Percentiles rank a stretch among this genome's conserved stretches.
phyloP scores from a whole-genome alignment of 192 early-diverging fungal species.

The Funneliformis mosseae region DNA sequence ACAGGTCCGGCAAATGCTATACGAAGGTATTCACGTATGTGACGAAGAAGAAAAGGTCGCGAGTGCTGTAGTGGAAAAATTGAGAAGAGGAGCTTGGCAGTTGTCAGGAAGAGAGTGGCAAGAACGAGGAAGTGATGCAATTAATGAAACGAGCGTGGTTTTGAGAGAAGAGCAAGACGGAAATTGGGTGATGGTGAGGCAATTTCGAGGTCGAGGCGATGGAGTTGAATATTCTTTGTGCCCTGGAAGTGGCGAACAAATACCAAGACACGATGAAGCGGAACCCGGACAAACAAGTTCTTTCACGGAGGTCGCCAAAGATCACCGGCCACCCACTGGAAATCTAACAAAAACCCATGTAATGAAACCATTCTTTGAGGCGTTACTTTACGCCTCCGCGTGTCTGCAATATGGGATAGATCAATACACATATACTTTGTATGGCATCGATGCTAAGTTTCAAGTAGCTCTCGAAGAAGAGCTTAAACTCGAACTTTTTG shows the following conservation, averaged over 20 bases:
- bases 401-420: conserved; percentile 57
- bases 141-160: conserved; percentile 25
- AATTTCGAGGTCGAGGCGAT: conserved; percentile 30
- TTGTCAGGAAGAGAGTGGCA: conserved; percentile 15
- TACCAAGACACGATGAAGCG: not conserved
- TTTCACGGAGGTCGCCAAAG: not conserved
- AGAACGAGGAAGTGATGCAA: conserved; percentile 12
- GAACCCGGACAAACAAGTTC: not conserved
- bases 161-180: conserved; percentile 33
- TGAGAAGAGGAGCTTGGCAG: conserved; percentile 7
- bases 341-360: conserved; percentile 16
- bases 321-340: not conserved
- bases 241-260: conserved; percentile 7
- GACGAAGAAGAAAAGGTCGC: conserved; percentile 40
- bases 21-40: conserved; percentile 15
- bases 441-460: conserved; percentile 46
- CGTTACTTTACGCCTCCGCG: conserved; percentile 36
- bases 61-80: conserved; percentile 37
- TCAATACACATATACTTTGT: conserved; percentile 54
- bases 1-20: conserved; percentile 17
- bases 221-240: conserved; percentile 29
- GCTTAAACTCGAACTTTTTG: conserved; percentile 38
- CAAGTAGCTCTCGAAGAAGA: conserved; percentile 54
- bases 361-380: conserved; percentile 28
- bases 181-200: conserved; percentile 35